Base-by-base conservation (phyloP, 2,329 filamentous ascomycete species). In the Fusarium pseudograminearum region DNA sequence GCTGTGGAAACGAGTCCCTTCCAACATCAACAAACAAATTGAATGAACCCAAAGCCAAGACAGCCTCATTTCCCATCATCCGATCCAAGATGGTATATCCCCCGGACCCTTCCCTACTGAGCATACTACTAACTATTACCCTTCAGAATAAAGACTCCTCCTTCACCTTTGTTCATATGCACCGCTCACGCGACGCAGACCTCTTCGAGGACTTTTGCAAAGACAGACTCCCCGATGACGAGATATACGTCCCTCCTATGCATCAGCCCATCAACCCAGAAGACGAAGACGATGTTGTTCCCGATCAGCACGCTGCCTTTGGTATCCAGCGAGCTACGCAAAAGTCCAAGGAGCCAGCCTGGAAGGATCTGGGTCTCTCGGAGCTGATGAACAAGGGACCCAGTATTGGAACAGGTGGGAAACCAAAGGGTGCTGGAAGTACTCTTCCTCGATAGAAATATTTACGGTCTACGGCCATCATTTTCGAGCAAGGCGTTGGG, bases 201-300 rank as follows among this genome's bases (percentile, higher is more conserved):
- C 87, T 94, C 67, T 91, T 94, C 72, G 93, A 95, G 78, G 89
- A 91, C 78, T 91, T 91, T 76, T 90, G 88, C 84, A 88, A 87
- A 76, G 89, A 91, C 81, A 87, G 85, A 75, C 86, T 92, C 45
- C 89, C 90, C n/a, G 83, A 86, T 65, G 93, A 96, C 80, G 91
- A 94, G 59, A 92, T 96, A 77, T 92, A 92, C 79, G 91, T 97
- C n/a, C 89, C 91, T 34, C 89, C 89, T 10, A 88, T 93, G 67
- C 89, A 94, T 77, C 92, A 93, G 78, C 93, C 93, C 41, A 85
- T 94, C 76, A 95, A 96, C 77, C 93, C 93, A 0, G 93, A 96
- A 79, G 93, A 96, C 78, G 92, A 96, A 80, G 93, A 96, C 76
- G 93, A 96, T 76, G 91, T 96, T 6, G 93, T 96, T 7, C 93